Percentiles rank a stretch among this genome's conserved stretches.
Conservation (phyloP, 2,329 filamentous ascomycete species). For the Pseudocercospora vitis region DNA sequence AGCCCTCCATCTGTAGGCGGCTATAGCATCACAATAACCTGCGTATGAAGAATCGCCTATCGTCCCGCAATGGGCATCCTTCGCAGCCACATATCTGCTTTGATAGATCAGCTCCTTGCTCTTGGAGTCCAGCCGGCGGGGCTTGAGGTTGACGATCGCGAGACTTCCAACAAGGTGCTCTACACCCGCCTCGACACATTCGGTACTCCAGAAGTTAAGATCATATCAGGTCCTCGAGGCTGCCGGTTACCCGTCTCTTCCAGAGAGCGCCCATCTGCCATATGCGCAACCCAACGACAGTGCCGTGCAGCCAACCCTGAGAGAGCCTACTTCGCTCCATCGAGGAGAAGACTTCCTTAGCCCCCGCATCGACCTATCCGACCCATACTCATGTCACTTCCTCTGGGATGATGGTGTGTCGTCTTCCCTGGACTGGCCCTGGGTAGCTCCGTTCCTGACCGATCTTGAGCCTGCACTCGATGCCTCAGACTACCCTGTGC, state of each 20-base stretch:
- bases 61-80: constrained; percentile 10
- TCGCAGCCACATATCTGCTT: background rate
- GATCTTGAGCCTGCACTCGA: background rate
- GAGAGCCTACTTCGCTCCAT: no score
- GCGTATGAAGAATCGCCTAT: constrained; percentile 4
- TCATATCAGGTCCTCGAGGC: background rate
- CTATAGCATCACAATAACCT: background rate
- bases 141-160: background rate
- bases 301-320: background rate
- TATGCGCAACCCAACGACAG: background rate
- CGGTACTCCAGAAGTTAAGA: background rate
- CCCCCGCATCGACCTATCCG: no score
- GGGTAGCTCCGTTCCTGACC: background rate
- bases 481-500: no score
- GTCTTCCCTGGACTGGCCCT: background rate
- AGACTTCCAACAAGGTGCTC: background rate
- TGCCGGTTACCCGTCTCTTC: background rate
- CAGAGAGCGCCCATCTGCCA: background rate
- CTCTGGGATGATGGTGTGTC: background rate
- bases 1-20: background rate
- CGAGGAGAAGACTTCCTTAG: no score
- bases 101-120: background rate
- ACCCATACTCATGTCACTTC: background rate
- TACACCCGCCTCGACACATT: background rate
- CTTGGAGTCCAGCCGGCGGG: background rate